These are phyloP conservation scores for Phaeolepiota aurea DNA, from an alignment of 768 basidiomycete species.

Conservation along the genomic window DNA sequence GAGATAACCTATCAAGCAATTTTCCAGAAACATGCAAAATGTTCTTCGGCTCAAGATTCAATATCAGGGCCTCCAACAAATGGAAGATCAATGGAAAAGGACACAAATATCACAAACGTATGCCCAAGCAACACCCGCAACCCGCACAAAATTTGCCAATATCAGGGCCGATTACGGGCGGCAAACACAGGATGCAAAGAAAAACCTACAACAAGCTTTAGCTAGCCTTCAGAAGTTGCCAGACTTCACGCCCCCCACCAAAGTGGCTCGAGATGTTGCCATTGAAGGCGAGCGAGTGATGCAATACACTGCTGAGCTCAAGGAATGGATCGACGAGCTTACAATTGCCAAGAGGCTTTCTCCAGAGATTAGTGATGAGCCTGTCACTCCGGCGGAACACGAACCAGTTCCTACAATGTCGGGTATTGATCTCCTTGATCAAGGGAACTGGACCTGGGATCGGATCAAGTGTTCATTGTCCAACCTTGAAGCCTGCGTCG, in stretches of 20 bases:
- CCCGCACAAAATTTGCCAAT: conserved; percentile 17
- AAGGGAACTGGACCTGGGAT: conserved; percentile 13
- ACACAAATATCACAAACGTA: conserved; percentile 20
- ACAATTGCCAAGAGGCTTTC: conserved; percentile 11
- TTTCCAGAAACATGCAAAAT: conserved; percentile 16
- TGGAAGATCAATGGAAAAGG: conserved; percentile 20
- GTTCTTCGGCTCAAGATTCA: conserved; percentile 18
- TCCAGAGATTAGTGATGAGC: conserved; percentile 3
- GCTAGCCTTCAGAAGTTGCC: conserved; percentile 17
- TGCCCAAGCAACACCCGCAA: conserved; percentile 15
- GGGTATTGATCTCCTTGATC: conserved; percentile 7
- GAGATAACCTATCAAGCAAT: no score
- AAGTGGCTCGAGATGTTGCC: conserved; percentile 3
- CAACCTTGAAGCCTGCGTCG: conserved; percentile 9
- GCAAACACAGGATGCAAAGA: conserved; percentile 11
- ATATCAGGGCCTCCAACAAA: conserved; percentile 10
- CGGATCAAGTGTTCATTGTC: conserved; percentile 11
- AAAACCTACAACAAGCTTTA: conserved; percentile 13
- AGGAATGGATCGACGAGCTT: conserved; percentile 21
- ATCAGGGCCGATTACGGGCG: conserved; percentile 10
- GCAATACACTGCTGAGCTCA: conserved; percentile 19
- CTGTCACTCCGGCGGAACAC: background rate
- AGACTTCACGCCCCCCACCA: conserved; percentile 9
- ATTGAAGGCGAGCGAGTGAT: conserved; percentile 15
- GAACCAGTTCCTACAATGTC: background rate